Conservation (phyloP, 2,329 filamentous ascomycete species). For the Trichoderma koningii region DNA sequence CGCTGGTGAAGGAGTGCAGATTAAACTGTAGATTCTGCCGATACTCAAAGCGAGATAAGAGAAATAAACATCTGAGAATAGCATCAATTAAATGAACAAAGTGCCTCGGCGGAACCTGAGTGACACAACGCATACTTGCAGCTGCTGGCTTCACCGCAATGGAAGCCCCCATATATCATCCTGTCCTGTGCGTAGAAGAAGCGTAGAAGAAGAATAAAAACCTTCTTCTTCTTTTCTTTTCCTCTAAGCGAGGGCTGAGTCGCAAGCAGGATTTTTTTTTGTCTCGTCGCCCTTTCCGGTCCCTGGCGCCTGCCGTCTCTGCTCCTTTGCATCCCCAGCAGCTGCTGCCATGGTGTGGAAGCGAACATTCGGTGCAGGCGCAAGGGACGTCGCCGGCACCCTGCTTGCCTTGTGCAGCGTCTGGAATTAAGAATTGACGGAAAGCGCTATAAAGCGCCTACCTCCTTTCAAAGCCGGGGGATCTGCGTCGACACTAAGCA, state of each 20-base stretch:
- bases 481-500: slow-evolving; percentile 19
- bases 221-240: neutral
- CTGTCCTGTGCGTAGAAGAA: neutral
- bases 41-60: no score
- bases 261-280: neutral
- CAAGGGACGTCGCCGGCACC: neutral
- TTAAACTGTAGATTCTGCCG: neutral
- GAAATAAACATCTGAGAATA: no score
- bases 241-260: neutral
- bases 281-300: slow-evolving; percentile 6
- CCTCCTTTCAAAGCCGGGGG: slow-evolving; percentile 4
- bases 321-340: neutral
- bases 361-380: neutral
- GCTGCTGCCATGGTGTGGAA: slow-evolving; percentile 11
- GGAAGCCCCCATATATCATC: no score
- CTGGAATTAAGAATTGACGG: neutral
- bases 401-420: neutral
- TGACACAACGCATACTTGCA: no score
- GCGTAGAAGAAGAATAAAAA: no score
- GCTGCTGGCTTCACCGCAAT: no score
- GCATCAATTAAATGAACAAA: no score
- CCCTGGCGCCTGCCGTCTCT: neutral
- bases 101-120: no score
- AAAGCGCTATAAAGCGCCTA: neutral
- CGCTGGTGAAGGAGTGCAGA: neutral